phyloP scores from a whole-genome alignment of 345 rosid species.

The Brassica nigra region DNA sequence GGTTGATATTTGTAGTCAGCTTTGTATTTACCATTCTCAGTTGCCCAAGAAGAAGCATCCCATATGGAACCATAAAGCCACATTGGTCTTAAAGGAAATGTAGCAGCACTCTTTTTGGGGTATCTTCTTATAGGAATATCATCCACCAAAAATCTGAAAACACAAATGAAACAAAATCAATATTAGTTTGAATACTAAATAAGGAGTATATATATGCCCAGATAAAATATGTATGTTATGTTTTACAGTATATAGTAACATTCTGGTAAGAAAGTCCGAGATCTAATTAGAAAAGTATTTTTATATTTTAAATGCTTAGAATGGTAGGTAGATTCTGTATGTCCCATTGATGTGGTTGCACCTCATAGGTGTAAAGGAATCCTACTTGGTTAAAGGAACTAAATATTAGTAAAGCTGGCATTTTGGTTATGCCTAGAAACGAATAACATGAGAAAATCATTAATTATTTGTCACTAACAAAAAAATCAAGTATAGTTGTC shows the following conservation, averaged over 20 bases:
- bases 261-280: neutral
- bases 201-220: neutral
- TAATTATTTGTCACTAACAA: constrained; percentile 5
- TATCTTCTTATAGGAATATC: constrained; percentile 96
- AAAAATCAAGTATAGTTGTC: constrained; percentile 32
- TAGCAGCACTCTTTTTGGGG: constrained; percentile 65
- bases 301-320: constrained; percentile 16
- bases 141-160: constrained; percentile 83
- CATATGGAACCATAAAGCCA: constrained; percentile 97
- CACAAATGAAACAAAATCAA: neutral
- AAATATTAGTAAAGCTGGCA: constrained; percentile 21
- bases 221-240: neutral
- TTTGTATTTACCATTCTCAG: constrained; percentile 94
- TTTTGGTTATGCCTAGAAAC: constrained; percentile 30
- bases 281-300: neutral
- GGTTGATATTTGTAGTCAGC: constrained; percentile 90
- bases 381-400: constrained; percentile 16
- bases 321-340: constrained; percentile 35
- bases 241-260: neutral
- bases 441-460: constrained; percentile 31
- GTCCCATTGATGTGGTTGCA: constrained; percentile 38
- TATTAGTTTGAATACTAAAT: neutral
- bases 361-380: constrained; percentile 28
- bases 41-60: constrained; percentile 99
- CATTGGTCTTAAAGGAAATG: constrained; percentile 94